These are phyloP conservation scores for Microcyclosporella mali DNA, from an alignment of 2,329 filamentous ascomycete genomes.

Conservation along the genomic window DNA sequence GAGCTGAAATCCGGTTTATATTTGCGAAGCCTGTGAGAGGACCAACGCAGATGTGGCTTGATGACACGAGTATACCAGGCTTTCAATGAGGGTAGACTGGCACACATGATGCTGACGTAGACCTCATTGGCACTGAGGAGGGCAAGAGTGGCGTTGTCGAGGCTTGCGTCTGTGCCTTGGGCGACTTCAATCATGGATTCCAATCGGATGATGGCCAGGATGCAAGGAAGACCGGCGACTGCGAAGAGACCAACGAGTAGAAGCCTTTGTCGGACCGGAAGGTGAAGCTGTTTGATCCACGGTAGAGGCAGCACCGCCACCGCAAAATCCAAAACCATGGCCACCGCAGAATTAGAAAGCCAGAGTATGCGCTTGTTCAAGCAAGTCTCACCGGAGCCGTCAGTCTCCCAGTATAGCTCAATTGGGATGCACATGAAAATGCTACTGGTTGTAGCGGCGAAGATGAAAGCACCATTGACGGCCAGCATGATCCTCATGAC, in stretches of 20 bases:
- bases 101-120: constrained; percentile 5
- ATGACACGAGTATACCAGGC: background rate
- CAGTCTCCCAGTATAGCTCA: constrained; percentile 1
- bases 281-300: constrained; percentile 4
- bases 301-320: constrained; percentile 4
- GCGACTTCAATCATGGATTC: constrained; percentile 6
- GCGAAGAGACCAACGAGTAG: constrained; percentile 4
- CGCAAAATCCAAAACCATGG: constrained; percentile 6
- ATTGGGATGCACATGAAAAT: constrained; percentile 6
- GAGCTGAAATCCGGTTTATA: no score
- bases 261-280: constrained; percentile 3
- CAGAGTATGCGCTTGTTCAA: background rate
- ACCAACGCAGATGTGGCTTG: no score
- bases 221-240: constrained; percentile 6
- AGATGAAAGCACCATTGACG: background rate
- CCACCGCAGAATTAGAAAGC: constrained; percentile 4
- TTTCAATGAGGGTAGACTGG: constrained; percentile 4
- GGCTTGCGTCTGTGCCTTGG: background rate
- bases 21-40: no score
- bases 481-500: background rate
- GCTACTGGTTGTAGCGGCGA: constrained; percentile 2
- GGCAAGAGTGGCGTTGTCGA: constrained; percentile 5
- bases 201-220: constrained; percentile 5
- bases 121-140: constrained; percentile 5
- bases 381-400: background rate